Base-by-base conservation (phyloP, 352 stramenopile genomes). In the Hyaloperonospora arabidopsidis region DNA sequence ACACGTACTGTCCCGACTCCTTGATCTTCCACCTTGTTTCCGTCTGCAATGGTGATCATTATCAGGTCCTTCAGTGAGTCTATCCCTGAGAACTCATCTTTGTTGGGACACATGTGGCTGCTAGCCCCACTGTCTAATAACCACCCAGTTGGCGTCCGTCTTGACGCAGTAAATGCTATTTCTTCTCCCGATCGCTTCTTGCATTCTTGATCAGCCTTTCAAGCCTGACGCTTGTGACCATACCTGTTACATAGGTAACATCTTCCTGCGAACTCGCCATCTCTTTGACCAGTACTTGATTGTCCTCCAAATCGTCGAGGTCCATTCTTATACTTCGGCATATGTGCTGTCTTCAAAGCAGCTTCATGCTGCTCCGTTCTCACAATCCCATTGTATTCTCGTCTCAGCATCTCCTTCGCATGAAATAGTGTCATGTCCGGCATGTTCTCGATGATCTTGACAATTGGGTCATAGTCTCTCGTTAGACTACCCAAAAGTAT, bases 161-260 rank as follows among this genome's bases (percentile, higher is more conserved):
- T 5, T 2, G 39, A 25, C 18, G 7, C 32, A 22, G 39, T 45
- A 28, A 45, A 22, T 14, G 12, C 8, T 17, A n/a, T 25, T 25
- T 28, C 5, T 28, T 45, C 2, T 45, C 1, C 17, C 21, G 17
- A 25, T 15, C 1, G 39, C 18, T 45, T 45, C 17, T 45, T 45
- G 1, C 17, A 1, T 25, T 15, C n/a, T 45, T 45, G 15, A 28
- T 45, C 39, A 45, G 39, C 18, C 39, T 45, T 45, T 15, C 39
- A 45, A 12, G 21, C 39, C 39, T 45, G 39, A 28, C 39, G 17
- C 39, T 45, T 45, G 17, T 45, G 39, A 25, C 39, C n/a, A 45
- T 28, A 45, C 13, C 23, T 23, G 39, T 28, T 45, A 11, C 39
- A 45, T 28, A 13, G 8, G 15, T 28, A 23, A 45, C 39, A 45